Evolutionary conservation across 768 basidiomycete genomes (phyloP).

Genomic region (Phaeolepiota aurea): DNA sequence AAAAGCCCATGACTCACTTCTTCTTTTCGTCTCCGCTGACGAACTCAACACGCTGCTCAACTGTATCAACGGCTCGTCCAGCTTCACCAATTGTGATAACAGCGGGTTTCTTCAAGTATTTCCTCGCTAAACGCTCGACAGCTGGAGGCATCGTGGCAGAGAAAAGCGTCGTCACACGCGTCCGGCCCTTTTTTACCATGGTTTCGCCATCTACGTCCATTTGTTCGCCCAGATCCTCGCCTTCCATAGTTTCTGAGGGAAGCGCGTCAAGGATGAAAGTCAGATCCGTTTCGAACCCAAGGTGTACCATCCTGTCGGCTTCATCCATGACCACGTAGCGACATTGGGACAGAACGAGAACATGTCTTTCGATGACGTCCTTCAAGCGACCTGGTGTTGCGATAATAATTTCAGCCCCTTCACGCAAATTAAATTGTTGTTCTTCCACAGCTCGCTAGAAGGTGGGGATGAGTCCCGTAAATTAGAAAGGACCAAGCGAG

Average conservation of each 20-base stretch:
- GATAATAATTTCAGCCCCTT: conserved; percentile 97
- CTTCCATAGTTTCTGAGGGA: conserved; percentile 81
- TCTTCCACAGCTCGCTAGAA: conserved; percentile 87
- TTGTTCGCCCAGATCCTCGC: conserved; percentile 66
- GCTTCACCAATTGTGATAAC: conserved; percentile 98
- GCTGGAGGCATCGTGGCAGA: conserved; percentile 98
- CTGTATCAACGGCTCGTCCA: conserved; percentile 95
- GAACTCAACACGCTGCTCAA: conserved; percentile 95
- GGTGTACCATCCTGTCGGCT: conserved; percentile 97
- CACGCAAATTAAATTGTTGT: conserved; percentile 95
- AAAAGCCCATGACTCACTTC: conserved; percentile 52
- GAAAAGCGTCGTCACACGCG: conserved; percentile 92
- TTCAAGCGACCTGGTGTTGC: conserved; percentile 98
- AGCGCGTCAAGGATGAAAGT: conserved; percentile 93
- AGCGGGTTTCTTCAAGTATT: conserved; percentile 89
- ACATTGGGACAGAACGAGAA: conserved; percentile 93
- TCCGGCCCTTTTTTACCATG: conserved; percentile 65
- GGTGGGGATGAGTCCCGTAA: conserved; percentile 3
- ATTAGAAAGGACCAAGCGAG: conserved; percentile 5
- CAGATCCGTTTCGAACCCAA: conserved; percentile 92
- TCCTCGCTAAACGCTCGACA: conserved; percentile 89
- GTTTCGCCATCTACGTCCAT: conserved; percentile 76
- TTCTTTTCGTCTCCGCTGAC: conserved; percentile 92
- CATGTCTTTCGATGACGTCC: conserved; percentile 93
- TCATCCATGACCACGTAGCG: conserved; percentile 99